A percentile compares a stretch with the other conserved stretches of the same genome.
Conservation (phyloP, 148 eudicot species). For the Arbutus unedo region DNA sequence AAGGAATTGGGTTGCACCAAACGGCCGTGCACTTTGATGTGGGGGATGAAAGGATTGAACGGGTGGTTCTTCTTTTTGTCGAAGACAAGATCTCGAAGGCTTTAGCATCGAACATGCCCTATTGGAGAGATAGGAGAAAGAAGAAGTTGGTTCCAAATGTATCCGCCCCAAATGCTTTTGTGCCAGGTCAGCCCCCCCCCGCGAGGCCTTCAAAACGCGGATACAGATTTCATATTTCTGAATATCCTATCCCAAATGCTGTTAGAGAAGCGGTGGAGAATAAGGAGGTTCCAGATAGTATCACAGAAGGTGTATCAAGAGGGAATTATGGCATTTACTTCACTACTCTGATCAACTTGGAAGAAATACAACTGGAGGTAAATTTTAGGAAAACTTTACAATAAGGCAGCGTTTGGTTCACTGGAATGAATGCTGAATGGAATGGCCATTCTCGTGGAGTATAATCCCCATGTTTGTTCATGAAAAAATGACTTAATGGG, state of each 20-base stretch:
- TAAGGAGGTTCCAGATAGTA: slow-evolving; percentile 48
- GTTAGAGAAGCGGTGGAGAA: slow-evolving; percentile 41
- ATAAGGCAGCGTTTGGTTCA: background rate
- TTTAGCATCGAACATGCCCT: slow-evolving; percentile 62
- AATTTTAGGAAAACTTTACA: slow-evolving; percentile 1
- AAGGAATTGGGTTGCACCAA: slow-evolving; percentile 66
- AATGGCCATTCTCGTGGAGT: background rate
- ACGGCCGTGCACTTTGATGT: slow-evolving; percentile 70
- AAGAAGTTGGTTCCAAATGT: slow-evolving; percentile 21
- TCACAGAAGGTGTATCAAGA: slow-evolving; percentile 41
- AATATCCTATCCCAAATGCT: slow-evolving; percentile 49
- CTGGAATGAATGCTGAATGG: background rate
- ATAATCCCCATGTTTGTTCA: background rate
- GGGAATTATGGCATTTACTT: slow-evolving; percentile 58
- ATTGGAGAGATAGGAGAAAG: slow-evolving; percentile 41
- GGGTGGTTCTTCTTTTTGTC: slow-evolving; percentile 69
- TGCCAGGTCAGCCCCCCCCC: slow-evolving; percentile 73
- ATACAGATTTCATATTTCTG: slow-evolving; percentile 34
- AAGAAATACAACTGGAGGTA: slow-evolving; percentile 88
- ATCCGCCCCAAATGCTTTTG: slow-evolving; percentile 33
- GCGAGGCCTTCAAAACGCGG: slow-evolving; percentile 26
- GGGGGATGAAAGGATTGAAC: slow-evolving; percentile 58
- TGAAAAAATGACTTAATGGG: background rate
- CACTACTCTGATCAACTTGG: slow-evolving; percentile 59
- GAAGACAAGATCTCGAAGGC: slow-evolving; percentile 75